Evolutionary conservation across 2,329 filamentous ascomycete genomes (phyloP).

Genomic region (Cyphellophora attinorum): DNA sequence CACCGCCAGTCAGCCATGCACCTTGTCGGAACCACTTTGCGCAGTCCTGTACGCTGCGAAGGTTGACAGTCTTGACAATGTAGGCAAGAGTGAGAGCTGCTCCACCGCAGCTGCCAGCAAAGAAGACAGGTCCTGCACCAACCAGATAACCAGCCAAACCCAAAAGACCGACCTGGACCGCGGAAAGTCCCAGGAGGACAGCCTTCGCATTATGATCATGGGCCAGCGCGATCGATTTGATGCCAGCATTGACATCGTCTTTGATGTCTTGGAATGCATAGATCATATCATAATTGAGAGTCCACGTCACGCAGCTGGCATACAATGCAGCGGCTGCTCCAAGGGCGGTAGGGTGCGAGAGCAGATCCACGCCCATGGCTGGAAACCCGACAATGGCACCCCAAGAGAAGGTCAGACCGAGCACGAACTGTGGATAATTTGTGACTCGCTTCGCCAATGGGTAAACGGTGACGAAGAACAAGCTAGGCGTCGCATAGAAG

Average conservation of each 20-base stretch:
- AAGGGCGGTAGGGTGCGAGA: constrained; percentile 27
- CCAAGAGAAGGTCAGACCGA: constrained; percentile 44
- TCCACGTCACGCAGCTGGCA: constrained; percentile 39
- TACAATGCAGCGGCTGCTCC: constrained; percentile 33
- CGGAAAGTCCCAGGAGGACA: constrained; percentile 31
- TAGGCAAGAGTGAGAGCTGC: constrained; percentile 44
- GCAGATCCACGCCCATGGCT: constrained; percentile 34
- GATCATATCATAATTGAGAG: constrained; percentile 41
- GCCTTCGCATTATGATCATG: constrained; percentile 38
- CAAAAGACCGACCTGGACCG: constrained; percentile 32
- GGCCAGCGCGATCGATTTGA: constrained; percentile 41
- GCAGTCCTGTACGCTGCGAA: constrained; percentile 49
- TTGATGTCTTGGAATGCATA: constrained; percentile 44
- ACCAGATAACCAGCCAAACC: constrained; percentile 34
- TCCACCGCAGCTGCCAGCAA: constrained; percentile 48
- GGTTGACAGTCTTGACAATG: constrained; percentile 50
- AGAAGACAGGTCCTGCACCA: constrained; percentile 50
- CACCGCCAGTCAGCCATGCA: constrained; percentile 52
- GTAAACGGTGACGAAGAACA: constrained; percentile 37
- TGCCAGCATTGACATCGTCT: constrained; percentile 39
- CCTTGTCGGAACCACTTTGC: constrained; percentile 59
- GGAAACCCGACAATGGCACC: constrained; percentile 40
- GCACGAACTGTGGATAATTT: constrained; percentile 42
- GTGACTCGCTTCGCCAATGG: constrained; percentile 44
- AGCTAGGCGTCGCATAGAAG: constrained; percentile 33